Conservation (phyloP, 495 filamentous ascomycete genomes). For the Xylaria cubensis region DNA sequence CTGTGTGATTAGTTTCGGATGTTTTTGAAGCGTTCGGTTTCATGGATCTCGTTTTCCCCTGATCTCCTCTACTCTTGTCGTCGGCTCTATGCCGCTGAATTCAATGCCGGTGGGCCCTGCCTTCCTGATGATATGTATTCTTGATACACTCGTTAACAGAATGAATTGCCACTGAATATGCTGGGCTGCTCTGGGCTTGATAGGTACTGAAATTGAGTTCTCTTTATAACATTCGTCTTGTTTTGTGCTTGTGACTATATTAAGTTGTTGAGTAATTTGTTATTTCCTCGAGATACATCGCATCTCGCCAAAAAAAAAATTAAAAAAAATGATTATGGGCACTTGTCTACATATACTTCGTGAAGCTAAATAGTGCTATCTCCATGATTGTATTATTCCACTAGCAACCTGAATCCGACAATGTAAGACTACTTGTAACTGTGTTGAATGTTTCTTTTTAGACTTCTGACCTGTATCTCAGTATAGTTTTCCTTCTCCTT, state of each 20-base stretch:
- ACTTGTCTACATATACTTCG: too few species aligned
- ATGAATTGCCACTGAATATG: slow-evolving; percentile 19
- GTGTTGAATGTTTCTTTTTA: not conserved
- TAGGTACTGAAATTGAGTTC: slow-evolving; percentile 26
- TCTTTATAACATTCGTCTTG: not conserved
- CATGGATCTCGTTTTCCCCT: slow-evolving; percentile 5
- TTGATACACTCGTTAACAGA: slow-evolving; percentile 30
- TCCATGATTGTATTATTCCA: not conserved
- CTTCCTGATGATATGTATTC: slow-evolving; percentile 21
- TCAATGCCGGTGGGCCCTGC: slow-evolving; percentile 1
- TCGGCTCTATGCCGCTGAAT: not conserved
- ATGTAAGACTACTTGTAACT: not conserved
- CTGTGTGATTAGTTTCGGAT: slow-evolving; percentile 15
- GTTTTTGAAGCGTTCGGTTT: slow-evolving; percentile 17
- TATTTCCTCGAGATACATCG: not conserved
- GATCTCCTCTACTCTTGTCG: slow-evolving; percentile 17
- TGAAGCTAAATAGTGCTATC: not conserved
- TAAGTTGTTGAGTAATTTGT: not conserved
- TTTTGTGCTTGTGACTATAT: not conserved
- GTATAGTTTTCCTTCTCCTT: too few species aligned
- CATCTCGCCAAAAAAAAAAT: not conserved
- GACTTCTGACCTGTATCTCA: too few species aligned
- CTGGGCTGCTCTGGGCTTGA: slow-evolving; percentile 10
- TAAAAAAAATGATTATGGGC: too few species aligned
- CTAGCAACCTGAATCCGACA: not conserved